Base-by-base conservation (phyloP, 176 grass and related monocot species). In the Hsuehochloa calcarea region DNA sequence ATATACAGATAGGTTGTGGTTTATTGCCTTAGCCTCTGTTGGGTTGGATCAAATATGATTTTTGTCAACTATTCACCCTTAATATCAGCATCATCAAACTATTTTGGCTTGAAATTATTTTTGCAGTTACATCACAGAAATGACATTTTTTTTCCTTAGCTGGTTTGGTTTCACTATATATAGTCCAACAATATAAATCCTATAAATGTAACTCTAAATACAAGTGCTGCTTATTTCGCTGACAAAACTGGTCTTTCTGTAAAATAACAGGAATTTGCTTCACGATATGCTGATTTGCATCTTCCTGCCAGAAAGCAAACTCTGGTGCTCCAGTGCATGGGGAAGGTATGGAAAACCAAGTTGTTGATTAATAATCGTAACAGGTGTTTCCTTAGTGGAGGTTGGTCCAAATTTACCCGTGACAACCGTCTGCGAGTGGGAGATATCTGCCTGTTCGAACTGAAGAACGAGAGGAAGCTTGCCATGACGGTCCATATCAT, bases 401-500 rank as follows among this genome's bases (percentile, higher is more conserved):
- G 82, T 11, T 94, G 80, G 84, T 0, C 61, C 12, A 47, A 82
- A n/a, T 94, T 94, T 8, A 77, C 54, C 10, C 6, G 8, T 5
- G 87, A 89, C 52, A 94, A 89, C 46, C 67, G 34, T 25, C 66
- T 94, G 19, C 44, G 15, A 20, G 54, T 82, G 1, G 89, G 84
- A 4, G 87, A 92, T 59, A 79, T 91, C 49, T 91, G 89, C 52
- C 38, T 94, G 10, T 89, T 92, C 0, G 89, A 94, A 45, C 84
- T 89, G 56, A 81, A 78, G 51, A 74, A 75, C 13, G 19, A 52
- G 27, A 65, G 22, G 3, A 61, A 65, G 68, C 49, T 87, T 65
- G 85, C 50, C 1, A 87, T 90, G 80, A 25, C 10, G 39, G 84
- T 94, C 29, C 67, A 87, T 71, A 65, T 91, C 47, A 79, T 89